These are phyloP conservation scores for Talaromyces sp. DNA, from an alignment of 2,329 filamentous ascomycete species.

Conservation along the genomic window DNA sequence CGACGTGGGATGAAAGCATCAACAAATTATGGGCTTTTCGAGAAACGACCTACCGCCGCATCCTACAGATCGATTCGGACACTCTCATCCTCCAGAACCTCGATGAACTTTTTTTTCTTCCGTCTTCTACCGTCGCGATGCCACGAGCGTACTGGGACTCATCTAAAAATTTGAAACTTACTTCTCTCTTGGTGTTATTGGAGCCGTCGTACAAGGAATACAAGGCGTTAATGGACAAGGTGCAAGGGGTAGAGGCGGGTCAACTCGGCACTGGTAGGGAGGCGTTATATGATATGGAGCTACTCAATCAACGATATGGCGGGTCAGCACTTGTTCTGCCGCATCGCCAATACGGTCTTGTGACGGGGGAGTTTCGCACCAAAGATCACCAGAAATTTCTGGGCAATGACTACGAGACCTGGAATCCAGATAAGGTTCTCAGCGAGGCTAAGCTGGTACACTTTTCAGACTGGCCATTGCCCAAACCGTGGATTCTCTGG, in stretches of 20 bases:
- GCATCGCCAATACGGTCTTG: slow-evolving; percentile 60
- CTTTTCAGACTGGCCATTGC: slow-evolving; percentile 69
- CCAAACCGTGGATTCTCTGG: slow-evolving; percentile 60
- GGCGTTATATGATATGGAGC: slow-evolving; percentile 62
- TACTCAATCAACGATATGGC: slow-evolving; percentile 61
- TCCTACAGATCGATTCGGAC: slow-evolving; percentile 62
- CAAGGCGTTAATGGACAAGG: slow-evolving; percentile 28
- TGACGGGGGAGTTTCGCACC: slow-evolving; percentile 61
- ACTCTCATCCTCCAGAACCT: slow-evolving; percentile 60
- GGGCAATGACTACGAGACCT: slow-evolving; percentile 50
- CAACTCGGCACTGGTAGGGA: slow-evolving; percentile 27
- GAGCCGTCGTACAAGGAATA: slow-evolving; percentile 55
- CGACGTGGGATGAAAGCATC: slow-evolving; percentile 61
- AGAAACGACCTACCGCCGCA: slow-evolving; percentile 59
- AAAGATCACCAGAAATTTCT: slow-evolving; percentile 53
- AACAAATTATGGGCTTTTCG: slow-evolving; percentile 69
- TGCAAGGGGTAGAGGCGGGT: slow-evolving; percentile 27
- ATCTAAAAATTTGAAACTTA: slow-evolving; percentile 53
- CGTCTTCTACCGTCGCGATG: slow-evolving; percentile 60
- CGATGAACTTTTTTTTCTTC: slow-evolving; percentile 70
- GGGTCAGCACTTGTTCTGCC: slow-evolving; percentile 60
- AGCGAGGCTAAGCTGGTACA: slow-evolving; percentile 65
- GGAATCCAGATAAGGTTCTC: slow-evolving; percentile 57
- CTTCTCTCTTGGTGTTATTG: slow-evolving; percentile 61
- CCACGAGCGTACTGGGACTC: slow-evolving; percentile 69